phyloP scores from a whole-genome alignment of 768 basidiomycete species.

The Naganishia vaughanmartiniae region DNA sequence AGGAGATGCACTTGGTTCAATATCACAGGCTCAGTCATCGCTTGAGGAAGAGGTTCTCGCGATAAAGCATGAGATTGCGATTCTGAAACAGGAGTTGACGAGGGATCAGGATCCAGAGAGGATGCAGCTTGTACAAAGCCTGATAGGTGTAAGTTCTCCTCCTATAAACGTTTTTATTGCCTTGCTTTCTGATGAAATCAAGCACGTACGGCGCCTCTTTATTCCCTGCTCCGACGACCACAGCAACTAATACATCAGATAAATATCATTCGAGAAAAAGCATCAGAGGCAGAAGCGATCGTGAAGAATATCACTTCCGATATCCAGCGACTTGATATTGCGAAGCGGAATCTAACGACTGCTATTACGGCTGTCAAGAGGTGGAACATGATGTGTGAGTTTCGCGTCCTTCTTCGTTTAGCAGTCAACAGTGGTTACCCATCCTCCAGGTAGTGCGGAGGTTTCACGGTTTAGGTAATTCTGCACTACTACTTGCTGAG shows the following conservation, averaged over 20 bases:
- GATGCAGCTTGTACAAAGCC: conserved; percentile 89
- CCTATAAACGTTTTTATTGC: too few relatives aligned
- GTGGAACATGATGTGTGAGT: conserved; percentile 87
- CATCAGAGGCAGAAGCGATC: conserved; percentile 93
- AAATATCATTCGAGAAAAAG: conserved; percentile 92
- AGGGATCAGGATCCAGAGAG: conserved; percentile 78
- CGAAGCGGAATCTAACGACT: conserved; percentile 84
- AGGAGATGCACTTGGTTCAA: conserved; percentile 5
- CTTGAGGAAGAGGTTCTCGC: conserved; percentile 63
- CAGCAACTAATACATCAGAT: conserved; percentile 61
- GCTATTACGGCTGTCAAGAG: conserved; percentile 87
- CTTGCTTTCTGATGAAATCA: background rate
- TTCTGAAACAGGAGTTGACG: conserved; percentile 66
- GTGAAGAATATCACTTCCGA: conserved; percentile 93
- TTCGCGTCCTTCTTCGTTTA: background rate
- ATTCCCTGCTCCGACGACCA: background rate
- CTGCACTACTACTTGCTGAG: background rate
- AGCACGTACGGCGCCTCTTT: background rate
- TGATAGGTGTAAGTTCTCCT: conserved; percentile 72
- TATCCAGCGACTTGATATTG: conserved; percentile 87
- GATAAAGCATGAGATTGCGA: conserved; percentile 69
- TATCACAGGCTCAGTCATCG: background rate
- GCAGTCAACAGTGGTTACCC: background rate
- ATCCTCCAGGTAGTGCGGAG: background rate
- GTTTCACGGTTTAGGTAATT: background rate